phyloP scores from a whole-genome alignment of 2,329 filamentous ascomycete genomes.

The Pseudocercospora macadamiae region DNA sequence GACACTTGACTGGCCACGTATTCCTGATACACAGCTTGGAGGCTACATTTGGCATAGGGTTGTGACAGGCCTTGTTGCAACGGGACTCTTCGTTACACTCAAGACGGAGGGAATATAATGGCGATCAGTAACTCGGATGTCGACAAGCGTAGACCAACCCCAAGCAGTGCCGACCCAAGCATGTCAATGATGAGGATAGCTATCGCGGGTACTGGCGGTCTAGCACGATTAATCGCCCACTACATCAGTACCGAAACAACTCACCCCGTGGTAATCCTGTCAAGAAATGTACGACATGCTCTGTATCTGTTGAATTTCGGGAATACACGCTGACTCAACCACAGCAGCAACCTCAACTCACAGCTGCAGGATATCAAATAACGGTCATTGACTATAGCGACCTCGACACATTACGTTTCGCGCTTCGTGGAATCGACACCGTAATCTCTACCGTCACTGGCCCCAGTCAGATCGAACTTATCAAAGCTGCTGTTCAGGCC shows the following conservation, averaged over 20 bases:
- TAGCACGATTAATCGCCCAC: constrained; percentile 61
- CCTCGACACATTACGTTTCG: constrained; percentile 61
- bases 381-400: constrained; percentile 69
- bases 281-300: constrained; percentile 58
- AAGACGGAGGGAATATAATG: not conserved
- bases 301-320: not conserved
- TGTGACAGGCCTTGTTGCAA: not conserved
- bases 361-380: constrained; percentile 64
- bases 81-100: not conserved
- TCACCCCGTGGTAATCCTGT: constrained; percentile 72
- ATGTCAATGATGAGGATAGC: constrained; percentile 61
- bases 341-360: constrained; percentile 60
- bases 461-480: constrained; percentile 67
- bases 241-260: constrained; percentile 64
- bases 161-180: constrained; percentile 1
- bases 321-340: constrained; percentile 19
- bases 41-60: not conserved
- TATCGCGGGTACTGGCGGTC: constrained; percentile 63
- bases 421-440: constrained; percentile 71
- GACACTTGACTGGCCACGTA: constrained; percentile 1
- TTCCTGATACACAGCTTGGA: not conserved
- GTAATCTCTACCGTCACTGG: constrained; percentile 75
- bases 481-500: constrained; percentile 68
- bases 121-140: not conserved
- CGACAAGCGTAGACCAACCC: not conserved